Evolutionary conservation across 2,329 filamentous ascomycete species (phyloP), one percentile per base, ranked within the genome.

Genomic region (Lomentospora prolificans): DNA sequence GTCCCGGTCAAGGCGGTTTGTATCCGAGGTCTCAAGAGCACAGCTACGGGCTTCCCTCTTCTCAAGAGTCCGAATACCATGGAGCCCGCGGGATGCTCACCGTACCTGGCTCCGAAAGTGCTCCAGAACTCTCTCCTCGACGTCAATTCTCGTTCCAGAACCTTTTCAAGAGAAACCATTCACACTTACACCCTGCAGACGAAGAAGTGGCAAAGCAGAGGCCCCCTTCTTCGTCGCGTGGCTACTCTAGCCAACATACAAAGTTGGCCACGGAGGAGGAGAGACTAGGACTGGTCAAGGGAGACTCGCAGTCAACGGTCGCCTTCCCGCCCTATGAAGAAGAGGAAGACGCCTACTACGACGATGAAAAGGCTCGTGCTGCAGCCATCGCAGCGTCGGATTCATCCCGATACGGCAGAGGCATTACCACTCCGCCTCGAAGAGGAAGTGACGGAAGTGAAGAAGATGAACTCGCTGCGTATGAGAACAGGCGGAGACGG

Each of bases 131-230:
- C 55, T 73, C 74, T 28, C 81, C 86, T 9, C 80, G 75, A 61
- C 80, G 92, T 58, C 89, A 96, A 66, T 99, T 97, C 71, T 95
- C 89, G 17, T 97, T 97, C 75, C 86, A 91, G 61, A 90, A 87
- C 61, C 83, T 96, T 54, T 94, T 96, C 69, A 63, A 66, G 55
- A 67, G 67, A 33, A 65, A 64, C 19, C 60, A 64, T 31, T 22
- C 56, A n/a, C 50, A 48, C 7, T 6, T 74, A 75, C 58, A 79
- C 84, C 52, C 72, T 76, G 61, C 75, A 75, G 61, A 60, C 64
- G 51, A 62, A 69, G 55, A 61, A 61, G 51, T 58, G 65, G 58
- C 65, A 31, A 53, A 61, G 17, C 46, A 24, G 10, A n/a, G 28
- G 9, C 51, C 50, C 51, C 10, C 30, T 8, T 22, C 14, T n/a